Conservation (phyloP, 768 basidiomycete species). For the Suillus spraguei region DNA sequence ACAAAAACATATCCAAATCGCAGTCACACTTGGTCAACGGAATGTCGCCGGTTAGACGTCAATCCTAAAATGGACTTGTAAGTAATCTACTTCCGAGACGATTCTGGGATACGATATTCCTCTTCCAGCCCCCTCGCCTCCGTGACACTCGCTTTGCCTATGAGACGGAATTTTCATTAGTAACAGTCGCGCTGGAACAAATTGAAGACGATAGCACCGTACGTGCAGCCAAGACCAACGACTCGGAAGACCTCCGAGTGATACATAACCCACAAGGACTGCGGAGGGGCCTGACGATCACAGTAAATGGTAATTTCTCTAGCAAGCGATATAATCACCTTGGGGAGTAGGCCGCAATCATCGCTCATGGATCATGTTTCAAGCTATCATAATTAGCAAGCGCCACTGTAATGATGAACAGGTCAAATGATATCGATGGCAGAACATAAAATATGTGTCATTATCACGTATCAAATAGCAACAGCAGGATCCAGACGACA, state of each 20-base stretch:
- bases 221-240: background rate
- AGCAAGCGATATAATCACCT: background rate
- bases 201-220: background rate
- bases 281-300: background rate
- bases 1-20: conserved; percentile 39
- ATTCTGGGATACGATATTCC: background rate
- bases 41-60: conserved; percentile 24
- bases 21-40: conserved; percentile 24
- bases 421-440: background rate
- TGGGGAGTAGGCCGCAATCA: background rate
- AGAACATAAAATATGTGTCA: background rate
- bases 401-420: background rate
- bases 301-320: background rate
- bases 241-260: background rate
- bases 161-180: conserved; percentile 3
- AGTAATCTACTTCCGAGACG: background rate
- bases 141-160: conserved; percentile 24
- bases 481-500: background rate
- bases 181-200: conserved; percentile 8
- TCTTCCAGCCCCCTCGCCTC: conserved; percentile 18
- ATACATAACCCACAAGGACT: background rate
- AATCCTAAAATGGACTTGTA: conserved; percentile 4
- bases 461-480: conserved; percentile 3
- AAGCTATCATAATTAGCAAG: background rate
- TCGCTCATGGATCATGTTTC: background rate